Conservation (phyloP, 768 basidiomycete species). For the Termitomyces bulborhizus region DNA sequence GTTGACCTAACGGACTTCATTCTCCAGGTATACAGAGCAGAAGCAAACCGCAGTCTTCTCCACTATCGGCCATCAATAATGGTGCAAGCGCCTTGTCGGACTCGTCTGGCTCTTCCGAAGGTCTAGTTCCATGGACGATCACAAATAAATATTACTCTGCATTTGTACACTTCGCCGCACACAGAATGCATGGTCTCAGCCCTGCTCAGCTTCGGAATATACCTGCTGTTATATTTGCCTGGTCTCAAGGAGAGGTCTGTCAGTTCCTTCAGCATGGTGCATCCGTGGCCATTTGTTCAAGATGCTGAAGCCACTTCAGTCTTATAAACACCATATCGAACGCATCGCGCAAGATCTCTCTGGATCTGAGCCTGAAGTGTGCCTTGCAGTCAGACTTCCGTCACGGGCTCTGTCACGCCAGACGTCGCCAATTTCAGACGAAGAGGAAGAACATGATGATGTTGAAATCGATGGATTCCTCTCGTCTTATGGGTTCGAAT, state of each 20-base stretch:
- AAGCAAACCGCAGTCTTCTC: neutral
- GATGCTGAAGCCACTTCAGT: conserved; percentile 29
- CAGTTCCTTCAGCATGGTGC: conserved; percentile 6
- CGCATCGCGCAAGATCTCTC: conserved; percentile 41
- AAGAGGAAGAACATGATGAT: conserved; percentile 34
- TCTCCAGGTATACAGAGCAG: conserved; percentile 8
- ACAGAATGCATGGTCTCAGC: conserved; percentile 37
- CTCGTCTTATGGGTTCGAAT: conserved; percentile 71
- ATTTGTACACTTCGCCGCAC: conserved; percentile 59
- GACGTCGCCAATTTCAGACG: conserved; percentile 1
- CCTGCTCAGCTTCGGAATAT: conserved; percentile 36
- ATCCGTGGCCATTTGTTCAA: conserved; percentile 6
- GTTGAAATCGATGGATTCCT: conserved; percentile 60
- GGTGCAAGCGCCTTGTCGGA: neutral
- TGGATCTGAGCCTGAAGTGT: conserved; percentile 61
- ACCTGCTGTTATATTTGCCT: conserved; percentile 73
- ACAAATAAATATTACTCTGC: conserved; percentile 80
- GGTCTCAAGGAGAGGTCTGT: conserved; percentile 61
- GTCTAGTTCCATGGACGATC: conserved; percentile 64
- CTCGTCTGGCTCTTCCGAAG: conserved; percentile 12
- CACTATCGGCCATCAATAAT: neutral
- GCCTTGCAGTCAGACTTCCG: conserved; percentile 57
- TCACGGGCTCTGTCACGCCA: conserved; percentile 3
- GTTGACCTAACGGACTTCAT: neutral
- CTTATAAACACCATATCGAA: conserved; percentile 51